Evolutionary conservation across 2,329 filamentous ascomycete genomes (phyloP).

Genomic region (Alternaria incomplexa): DNA sequence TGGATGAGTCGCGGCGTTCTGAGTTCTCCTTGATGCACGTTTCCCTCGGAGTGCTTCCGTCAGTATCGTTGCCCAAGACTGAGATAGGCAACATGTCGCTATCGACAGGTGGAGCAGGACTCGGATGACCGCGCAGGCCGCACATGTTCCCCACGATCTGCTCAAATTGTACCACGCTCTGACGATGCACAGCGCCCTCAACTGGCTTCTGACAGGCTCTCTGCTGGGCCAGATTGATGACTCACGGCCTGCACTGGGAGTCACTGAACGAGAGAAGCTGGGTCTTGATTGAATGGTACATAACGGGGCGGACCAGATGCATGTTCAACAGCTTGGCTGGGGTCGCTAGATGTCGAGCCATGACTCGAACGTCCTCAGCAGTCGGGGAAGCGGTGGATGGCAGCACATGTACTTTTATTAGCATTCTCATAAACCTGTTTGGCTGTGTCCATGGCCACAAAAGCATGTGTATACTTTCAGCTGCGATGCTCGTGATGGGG

Average conservation of each 20-base stretch:
- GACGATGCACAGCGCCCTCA: conserved; percentile 13
- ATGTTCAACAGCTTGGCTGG: conserved; percentile 1
- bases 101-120: conserved; percentile 1
- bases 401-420: conserved; percentile 41
- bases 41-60: conserved; percentile 5
- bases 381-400: conserved; percentile 9
- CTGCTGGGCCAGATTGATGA: not conserved
- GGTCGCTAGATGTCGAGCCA: not conserved
- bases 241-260: not conserved
- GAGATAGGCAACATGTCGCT: conserved; percentile 5
- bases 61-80: conserved; percentile 12
- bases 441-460: conserved; percentile 5
- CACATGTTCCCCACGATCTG: conserved; percentile 18
- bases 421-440: conserved; percentile 38
- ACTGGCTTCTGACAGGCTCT: conserved; percentile 1
- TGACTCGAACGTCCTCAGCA: conserved; percentile 4
- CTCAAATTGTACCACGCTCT: conserved; percentile 4
- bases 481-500: not conserved
- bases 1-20: conserved; percentile 10
- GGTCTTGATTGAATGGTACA: not conserved
- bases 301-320: not conserved
- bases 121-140: conserved; percentile 12
- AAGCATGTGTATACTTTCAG: not conserved
- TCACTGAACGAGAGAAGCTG: not conserved
- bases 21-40: conserved; percentile 12